Conservation (phyloP, 2,329 filamentous ascomycete genomes). For the Coleophoma crateriformis region DNA sequence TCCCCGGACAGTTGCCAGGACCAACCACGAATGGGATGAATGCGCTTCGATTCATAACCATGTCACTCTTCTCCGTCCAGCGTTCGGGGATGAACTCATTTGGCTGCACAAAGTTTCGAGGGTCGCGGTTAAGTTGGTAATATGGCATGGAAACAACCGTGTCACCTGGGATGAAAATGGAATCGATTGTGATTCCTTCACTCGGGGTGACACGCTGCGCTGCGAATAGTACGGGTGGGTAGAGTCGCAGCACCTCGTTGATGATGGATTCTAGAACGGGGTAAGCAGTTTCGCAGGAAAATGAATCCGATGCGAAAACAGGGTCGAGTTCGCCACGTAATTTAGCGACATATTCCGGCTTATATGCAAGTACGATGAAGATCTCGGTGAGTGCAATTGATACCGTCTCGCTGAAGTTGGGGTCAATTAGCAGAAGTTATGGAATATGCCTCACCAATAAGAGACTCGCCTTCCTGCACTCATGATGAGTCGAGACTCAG, state of each 20-base stretch:
- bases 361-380: neutral
- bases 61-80: slow-evolving; percentile 21
- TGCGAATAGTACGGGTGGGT: slow-evolving; percentile 28
- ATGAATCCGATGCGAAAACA: neutral
- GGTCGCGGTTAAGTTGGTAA: neutral
- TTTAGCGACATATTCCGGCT: neutral
- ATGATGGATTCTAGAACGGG: slow-evolving; percentile 28
- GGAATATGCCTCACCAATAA: neutral
- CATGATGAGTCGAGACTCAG: slow-evolving; percentile 19
- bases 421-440: neutral
- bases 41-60: neutral
- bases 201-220: slow-evolving; percentile 28
- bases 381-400: neutral
- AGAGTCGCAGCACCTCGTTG: slow-evolving; percentile 31
- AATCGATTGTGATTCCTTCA: slow-evolving; percentile 18
- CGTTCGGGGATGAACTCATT: slow-evolving; percentile 11
- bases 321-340: neutral
- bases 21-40: slow-evolving; percentile 6
- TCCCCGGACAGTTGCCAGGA: slow-evolving; percentile 21
- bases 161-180: neutral
- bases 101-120: slow-evolving; percentile 1
- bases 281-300: neutral
- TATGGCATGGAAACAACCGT: neutral
- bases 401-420: neutral
- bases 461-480: slow-evolving; percentile 19